phyloP scores from a whole-genome alignment of 176 grass and related monocot species.

The barley (Hordeum vulgare) region DNA sequence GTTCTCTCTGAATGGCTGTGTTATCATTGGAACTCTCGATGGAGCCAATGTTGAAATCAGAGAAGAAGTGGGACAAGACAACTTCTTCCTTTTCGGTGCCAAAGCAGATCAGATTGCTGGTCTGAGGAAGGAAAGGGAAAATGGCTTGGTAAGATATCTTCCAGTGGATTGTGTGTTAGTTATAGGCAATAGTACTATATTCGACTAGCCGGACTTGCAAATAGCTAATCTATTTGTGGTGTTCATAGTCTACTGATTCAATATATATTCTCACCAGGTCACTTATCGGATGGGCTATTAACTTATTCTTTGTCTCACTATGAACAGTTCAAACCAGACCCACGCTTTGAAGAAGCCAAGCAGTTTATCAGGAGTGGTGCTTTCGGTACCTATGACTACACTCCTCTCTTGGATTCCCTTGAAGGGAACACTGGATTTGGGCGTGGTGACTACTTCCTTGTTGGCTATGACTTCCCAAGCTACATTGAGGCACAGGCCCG shows the following conservation, averaged over 20 bases:
- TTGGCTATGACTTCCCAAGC: constrained; percentile 93
- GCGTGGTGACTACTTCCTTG: constrained; percentile 96
- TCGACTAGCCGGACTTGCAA: neutral
- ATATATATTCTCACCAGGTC: neutral
- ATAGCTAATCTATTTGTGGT: neutral
- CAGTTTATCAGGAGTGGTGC: constrained; percentile 64
- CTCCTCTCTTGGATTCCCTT: constrained; percentile 81
- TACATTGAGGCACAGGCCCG: constrained; percentile 73
- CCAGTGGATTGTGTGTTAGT: neutral
- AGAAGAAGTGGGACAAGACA: constrained; percentile 88
- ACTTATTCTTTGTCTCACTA: constrained; percentile 3
- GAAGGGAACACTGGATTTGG: constrained; percentile 96
- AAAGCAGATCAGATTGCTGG: constrained; percentile 79
- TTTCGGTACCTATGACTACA: constrained; percentile 86
- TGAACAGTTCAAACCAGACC: constrained; percentile 87
- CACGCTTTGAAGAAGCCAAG: constrained; percentile 92
- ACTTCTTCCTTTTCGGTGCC: constrained; percentile 98
- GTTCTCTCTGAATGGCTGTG: constrained; percentile 87
- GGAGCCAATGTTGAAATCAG: constrained; percentile 99
- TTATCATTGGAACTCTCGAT: constrained; percentile 97
- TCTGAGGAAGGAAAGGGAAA: constrained; percentile 91
- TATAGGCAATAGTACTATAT: neutral
- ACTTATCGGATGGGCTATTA: constrained; percentile 15
- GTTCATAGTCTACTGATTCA: neutral
- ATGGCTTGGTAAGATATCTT: constrained; percentile 55